Evolutionary conservation across 2,329 filamentous ascomycete species (phyloP), one percentile per base, ranked within the genome.

Genomic region (Sarocladium kiliense): DNA sequence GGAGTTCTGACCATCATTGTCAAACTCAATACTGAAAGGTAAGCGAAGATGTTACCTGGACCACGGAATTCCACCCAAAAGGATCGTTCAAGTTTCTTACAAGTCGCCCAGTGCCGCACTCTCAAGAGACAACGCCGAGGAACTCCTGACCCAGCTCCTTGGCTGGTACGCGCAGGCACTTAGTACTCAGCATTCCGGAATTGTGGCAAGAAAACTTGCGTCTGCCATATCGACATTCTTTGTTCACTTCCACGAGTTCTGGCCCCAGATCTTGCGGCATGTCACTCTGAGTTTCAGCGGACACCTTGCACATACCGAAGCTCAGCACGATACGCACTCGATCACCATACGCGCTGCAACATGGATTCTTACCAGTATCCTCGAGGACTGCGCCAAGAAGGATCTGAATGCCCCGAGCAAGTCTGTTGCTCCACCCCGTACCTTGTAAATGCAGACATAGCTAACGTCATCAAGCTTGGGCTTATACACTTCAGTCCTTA

Each of bases 21-120:
- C 63, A 99, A 97, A 73, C 82, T 97, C 57, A 97, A 97, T 67
- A 87, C 86, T n/a, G 90, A 94, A 66, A 90, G 86, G 87, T 88
- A 74, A 59, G 76, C 64, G 10, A 30, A 3, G 18, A 10, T 12
- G 26, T 57, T 9, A 45, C 7, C 41, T 7, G 41, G 21, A 45
- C 4, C 11, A 4, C 7, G 3, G 10, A 26, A 23, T 16, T 6
- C 7, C 21, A 44, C 18, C 23, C 21, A 18, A 4, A 21, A 9
- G 19, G n/a, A 9, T 21, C 16, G 6, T 23, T n/a, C 23, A 16
- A 3, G 14, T 14, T 44, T 44, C 19, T 44, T 3, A 44, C 21
- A 44, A 32, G 3, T 25, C 7, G 21, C 25, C 10, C 11, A 80
- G 75, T 61, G 68, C 72, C 55, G 75, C 77, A 16, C 70, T 89